Evolutionary conservation across 768 basidiomycete species (phyloP), one percentile per base, ranked within the genome.

Genomic region (Leccinum incarnatum): DNA sequence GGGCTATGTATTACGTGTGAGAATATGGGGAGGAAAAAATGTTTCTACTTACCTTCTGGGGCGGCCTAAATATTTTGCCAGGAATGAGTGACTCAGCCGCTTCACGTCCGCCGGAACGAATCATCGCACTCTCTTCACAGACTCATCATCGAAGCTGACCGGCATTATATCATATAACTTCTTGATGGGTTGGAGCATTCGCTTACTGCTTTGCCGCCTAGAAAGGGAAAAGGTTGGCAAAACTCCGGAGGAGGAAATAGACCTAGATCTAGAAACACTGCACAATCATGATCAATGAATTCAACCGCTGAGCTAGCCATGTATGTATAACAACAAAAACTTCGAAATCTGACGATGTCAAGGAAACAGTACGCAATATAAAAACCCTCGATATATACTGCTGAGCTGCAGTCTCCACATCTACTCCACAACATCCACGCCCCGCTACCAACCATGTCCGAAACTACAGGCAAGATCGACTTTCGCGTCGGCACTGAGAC

Each of bases 401-500:
- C 12, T 5, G 32, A 12, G 32, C 32, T 34, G 5, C 11, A 34
- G 32, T 5, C 32, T 34, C 32, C 32, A 14, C 32, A 34, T 14
- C 12, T 5, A 5, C 32, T 34, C 32, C 12, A 34, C 5, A 34
- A 34, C 32, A 34, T 34, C 32, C 32, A 12, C 30, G 30, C 30
- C 30, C 30, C 30, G 32, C 32, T 14, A 12, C 12, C 12, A 19
- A 9, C 11, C 3, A 70, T 70, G 69, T 17, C 57, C 36, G 71
- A 63, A 53, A 65, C 15, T 25, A 70, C 66, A 0, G 71, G 69
- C 0, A 66, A 60, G 21, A 46, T 69, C 5, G 59, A 65, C 30
- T 71, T 71, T 51, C 50, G 27, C n/a, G 53, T 58, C 17, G 65
- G 61, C 21, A 36, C 10, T 8, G 54, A 70, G 54, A 63, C 65